Evolutionary conservation across 495 filamentous ascomycete genomes (phyloP), one percentile per base, ranked within the genome.

Genomic region (Hypoxylon fragiforme): DNA sequence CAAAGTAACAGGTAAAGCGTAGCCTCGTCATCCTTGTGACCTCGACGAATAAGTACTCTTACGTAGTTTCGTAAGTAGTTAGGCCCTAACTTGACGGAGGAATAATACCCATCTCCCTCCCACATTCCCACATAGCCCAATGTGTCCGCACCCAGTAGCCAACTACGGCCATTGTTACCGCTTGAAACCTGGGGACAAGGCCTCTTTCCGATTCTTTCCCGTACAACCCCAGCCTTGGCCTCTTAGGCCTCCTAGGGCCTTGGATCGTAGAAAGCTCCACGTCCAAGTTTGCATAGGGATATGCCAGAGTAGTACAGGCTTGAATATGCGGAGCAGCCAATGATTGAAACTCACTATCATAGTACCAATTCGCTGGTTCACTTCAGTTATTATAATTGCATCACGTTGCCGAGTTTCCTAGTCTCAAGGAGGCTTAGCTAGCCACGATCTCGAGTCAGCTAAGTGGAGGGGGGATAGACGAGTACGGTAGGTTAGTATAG

Each of bases 251-350:
- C 35, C 18, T 44, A 46, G 24, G 59, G 49, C 49, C 52, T 49
- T 54, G 36, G 52, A 59, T 50, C 50, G 61, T 59, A 47, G 21
- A 43, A n/a, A n/a, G n/a, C 37, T 64, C 54, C 53, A 64, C 31
- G 53, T 44, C 50, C 44, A 38, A 38, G 54, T 49, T 44, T 18
- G 14, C 40, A 52, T 44, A 52, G 44, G 50, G 50, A 43, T 41
- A 39, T 22, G 42, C 32, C 34, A 37, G 13, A 35, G 19, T 41
- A 44, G 54, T 40, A 50, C 21, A 54, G 43, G 39, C 52, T 59
- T 67, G 57, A 14, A 53, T 54, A 39, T 67, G 64, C 46, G 64
- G 61, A 67, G 64, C 21, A 50, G 47, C 64, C 61, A 67, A 67
- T 67, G 38, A 55, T 39, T 15, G 20, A 45, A 11, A 36, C 18